Percentiles rank a stretch among this genome's conserved stretches.
phyloP scores from a whole-genome alignment of 1,139 yeast genomes.

The Suhomyces coccinellae region DNA sequence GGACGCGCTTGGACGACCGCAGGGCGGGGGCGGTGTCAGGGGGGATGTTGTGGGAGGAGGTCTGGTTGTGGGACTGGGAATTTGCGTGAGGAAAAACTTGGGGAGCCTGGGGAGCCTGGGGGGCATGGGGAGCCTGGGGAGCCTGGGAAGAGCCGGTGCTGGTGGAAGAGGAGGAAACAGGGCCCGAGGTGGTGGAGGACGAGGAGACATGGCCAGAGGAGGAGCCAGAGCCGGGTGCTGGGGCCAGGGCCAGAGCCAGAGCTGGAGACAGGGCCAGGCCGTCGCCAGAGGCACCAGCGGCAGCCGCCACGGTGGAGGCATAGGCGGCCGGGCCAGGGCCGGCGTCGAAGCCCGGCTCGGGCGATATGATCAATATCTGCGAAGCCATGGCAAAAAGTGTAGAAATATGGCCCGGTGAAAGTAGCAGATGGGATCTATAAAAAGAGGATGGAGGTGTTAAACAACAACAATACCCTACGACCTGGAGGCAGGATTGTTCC shows the following conservation, averaged over 20 bases:
- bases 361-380: slow-evolving; percentile 13
- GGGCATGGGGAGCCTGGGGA: not conserved
- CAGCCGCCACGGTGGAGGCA: too few species aligned
- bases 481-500: slow-evolving; percentile 8
- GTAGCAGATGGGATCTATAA: slow-evolving; percentile 9
- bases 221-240: not conserved
- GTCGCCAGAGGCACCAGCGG: not conserved
- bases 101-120: slow-evolving; percentile 4
- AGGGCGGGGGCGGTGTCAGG: slow-evolving; percentile 4
- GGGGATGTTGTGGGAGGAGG: slow-evolving; percentile 3
- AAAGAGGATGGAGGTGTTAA: slow-evolving; percentile 6
- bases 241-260: too few species aligned
- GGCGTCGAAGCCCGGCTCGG: slow-evolving; percentile 8
- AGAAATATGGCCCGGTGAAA: slow-evolving; percentile 3
- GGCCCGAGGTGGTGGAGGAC: not conserved
- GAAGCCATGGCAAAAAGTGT: slow-evolving; percentile 14
- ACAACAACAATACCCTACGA: slow-evolving; percentile 11
- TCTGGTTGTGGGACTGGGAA: slow-evolving; percentile 2
- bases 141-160: too few species aligned
- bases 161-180: not conserved
- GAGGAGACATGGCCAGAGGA: not conserved
- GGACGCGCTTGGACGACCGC: slow-evolving; percentile 28
- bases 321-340: not conserved
- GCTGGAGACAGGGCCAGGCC: too few species aligned
- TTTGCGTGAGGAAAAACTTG: not conserved